Percentiles rank a stretch among this genome's conserved stretches.
Conservation (phyloP, 2,329 filamentous ascomycete genomes). For the Didymella pomorum region DNA sequence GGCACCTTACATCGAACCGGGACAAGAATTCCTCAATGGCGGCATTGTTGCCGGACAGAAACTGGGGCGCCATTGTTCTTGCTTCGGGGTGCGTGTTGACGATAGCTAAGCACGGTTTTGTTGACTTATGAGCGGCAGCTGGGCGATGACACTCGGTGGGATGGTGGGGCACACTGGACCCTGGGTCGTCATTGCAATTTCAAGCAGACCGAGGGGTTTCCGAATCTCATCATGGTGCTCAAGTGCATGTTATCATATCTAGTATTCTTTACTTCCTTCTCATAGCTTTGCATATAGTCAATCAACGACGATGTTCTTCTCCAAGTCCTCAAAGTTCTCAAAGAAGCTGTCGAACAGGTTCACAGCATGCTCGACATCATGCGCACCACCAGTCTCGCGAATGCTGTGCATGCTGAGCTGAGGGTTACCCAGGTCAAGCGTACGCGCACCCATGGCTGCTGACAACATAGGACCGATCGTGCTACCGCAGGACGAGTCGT, state of each 20-base stretch:
- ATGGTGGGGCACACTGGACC: constrained; percentile 37
- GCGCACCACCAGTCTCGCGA: constrained; percentile 86
- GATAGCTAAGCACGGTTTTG: not conserved
- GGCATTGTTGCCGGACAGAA: constrained; percentile 80
- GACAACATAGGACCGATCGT: constrained; percentile 98
- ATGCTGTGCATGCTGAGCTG: constrained; percentile 98
- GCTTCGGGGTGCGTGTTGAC: not conserved
- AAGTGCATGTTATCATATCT: constrained; percentile 5
- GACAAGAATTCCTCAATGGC: constrained; percentile 85
- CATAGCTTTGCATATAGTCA: constrained; percentile 55
- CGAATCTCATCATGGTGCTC: constrained; percentile 16
- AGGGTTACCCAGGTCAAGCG: constrained; percentile 90
- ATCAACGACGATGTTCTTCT: constrained; percentile 84
- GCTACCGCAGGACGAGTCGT: constrained; percentile 92
- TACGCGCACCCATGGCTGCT: constrained; percentile 84
- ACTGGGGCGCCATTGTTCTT: constrained; percentile 53
- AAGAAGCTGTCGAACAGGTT: constrained; percentile 90
- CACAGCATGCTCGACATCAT: constrained; percentile 87
- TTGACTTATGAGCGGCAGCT: not conserved
- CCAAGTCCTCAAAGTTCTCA: constrained; percentile 80
- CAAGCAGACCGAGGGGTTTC: constrained; percentile 19
- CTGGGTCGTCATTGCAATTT: constrained; percentile 13
- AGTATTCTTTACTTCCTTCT: constrained; percentile 19
- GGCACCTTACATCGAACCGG: constrained; percentile 82
- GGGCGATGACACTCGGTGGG: constrained; percentile 9